Percentiles rank a stretch among this genome's conserved stretches.
Conservation (phyloP, 768 basidiomycete species). For the Strobilomyces confusus region DNA sequence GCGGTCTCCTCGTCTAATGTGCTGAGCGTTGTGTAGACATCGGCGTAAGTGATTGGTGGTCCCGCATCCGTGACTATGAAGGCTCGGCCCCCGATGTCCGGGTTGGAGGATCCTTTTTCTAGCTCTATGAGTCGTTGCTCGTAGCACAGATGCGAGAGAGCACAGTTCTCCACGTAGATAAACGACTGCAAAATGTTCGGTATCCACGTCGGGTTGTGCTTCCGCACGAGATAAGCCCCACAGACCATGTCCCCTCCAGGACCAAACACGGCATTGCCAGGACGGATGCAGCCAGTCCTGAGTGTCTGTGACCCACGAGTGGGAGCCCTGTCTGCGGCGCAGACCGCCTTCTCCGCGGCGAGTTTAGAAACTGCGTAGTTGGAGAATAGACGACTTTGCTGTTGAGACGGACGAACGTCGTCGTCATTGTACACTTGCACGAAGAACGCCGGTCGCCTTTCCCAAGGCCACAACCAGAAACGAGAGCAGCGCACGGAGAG, state of each 20-base stretch:
- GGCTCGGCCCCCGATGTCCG: constrained; percentile 71
- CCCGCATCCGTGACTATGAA: constrained; percentile 68
- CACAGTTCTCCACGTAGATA: constrained; percentile 74
- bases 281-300: constrained; percentile 72
- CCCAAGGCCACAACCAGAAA: constrained; percentile 76
- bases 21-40: constrained; percentile 52
- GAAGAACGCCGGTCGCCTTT: constrained; percentile 50
- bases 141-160: constrained; percentile 67
- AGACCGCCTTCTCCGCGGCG: constrained; percentile 49
- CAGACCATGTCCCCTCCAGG: constrained; percentile 70
- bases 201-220: constrained; percentile 62
- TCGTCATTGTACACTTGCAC: constrained; percentile 66
- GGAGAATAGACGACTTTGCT: constrained; percentile 65
- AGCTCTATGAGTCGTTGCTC: constrained; percentile 65
- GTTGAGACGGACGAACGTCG: constrained; percentile 46
- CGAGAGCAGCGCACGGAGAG: constrained; percentile 53
- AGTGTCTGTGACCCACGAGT: constrained; percentile 34
- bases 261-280: constrained; percentile 74
- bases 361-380: constrained; percentile 72
- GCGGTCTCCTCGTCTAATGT: constrained; percentile 54
- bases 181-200: constrained; percentile 56
- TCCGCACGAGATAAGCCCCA: constrained; percentile 58
- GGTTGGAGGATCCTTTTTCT: constrained; percentile 37
- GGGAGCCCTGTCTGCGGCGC: constrained; percentile 37
- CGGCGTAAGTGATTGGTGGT: constrained; percentile 57